Evolutionary conservation across 1,284 basidiomycete genomes (phyloP), one percentile per base, ranked within the genome.

Genomic region (Trichosporon coremiiforme): DNA sequence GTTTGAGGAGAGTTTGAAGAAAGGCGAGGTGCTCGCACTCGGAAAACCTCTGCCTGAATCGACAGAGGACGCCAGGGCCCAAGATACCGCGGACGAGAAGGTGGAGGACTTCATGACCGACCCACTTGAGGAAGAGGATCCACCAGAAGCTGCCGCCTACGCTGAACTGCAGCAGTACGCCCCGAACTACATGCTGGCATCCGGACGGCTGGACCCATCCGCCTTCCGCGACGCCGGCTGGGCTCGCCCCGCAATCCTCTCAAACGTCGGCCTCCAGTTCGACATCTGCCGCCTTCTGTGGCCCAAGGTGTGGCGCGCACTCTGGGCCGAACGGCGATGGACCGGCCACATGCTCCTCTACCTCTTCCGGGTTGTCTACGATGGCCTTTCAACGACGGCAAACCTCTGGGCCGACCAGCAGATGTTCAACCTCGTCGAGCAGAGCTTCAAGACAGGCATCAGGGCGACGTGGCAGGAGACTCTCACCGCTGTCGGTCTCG

Each of bases 351-450:
- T 35, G 50, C n/a, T 70, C 12, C 33, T 41, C 31, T 69, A 63
- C 20, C n/a, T 62, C 4, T 31, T 57, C 15, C 33, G 33, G 1
- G 36, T 68, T 2, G n/a, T 68, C 4, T n/a, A 36, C 13, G 57
- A 64, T 20, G 68, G 68, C 12, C 13, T 69, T 7, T 6, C 66
- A 29, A 45, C 57, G 35, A 64, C 47, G 17, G 20, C 7, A 5
- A 67, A 66, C 17, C 36, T 67, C 2, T 70, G 65, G 66, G 69
- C 66, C 6, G 36, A 64, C 5, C 38, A 63, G 12, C 60, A 33
- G 13, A 36, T 70, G 66, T 60, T 67, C 17, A 50, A 68, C 35
- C 41, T 70, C 20, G 69, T 70, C 10, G 66, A 70, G 66, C 41
- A 10, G 22, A 31, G 29, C 53, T 67, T 68, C 20, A 31, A 33